Evolutionary conservation across 768 basidiomycete species (phyloP), one percentile per base, ranked within the genome.

Genomic region (Panus rudis): DNA sequence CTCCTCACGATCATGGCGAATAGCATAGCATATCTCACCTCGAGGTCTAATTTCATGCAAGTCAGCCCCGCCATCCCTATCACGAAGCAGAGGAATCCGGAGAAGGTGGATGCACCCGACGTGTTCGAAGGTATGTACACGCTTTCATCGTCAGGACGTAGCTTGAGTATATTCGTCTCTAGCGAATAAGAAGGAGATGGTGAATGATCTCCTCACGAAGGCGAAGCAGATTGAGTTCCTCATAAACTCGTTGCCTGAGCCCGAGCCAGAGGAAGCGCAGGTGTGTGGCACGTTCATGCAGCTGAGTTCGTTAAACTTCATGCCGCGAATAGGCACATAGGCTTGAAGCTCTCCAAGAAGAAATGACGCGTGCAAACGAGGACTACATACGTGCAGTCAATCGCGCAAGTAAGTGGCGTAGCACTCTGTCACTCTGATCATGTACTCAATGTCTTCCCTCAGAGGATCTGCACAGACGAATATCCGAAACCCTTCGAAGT

Each of bases 181-280:
- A 92, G 91, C 79, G 10, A 92, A 88, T 65, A 78, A 84, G 60
- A 82, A 76, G 50, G 90, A 93, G 60, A 78, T 93, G 17, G 87
- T 91, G 4, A 66, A 73, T 13, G 91, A 93, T 55, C 69, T 94
- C 30, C 73, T 92, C 30, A 72, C 79, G 28, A 92, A 93, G 55
- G 88, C 89, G 12, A 93, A 93, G 55, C 88, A 92, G 60, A 76
- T 94, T 31, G 85, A 93, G 53, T 82, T 78, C 54, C 73, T 93
- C 37, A 87, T 94, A 39, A 76, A 84, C 39, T 81, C 80, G 0
- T 62, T 94, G 12, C 90, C 89, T 0, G 78, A 76, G 28, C 82
- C 84, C 2, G 89, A 91, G 57, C 71, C 79, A 2, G 86, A 88
- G 55, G 83, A 85, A 56, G 72, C 71, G 17, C 87, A 89, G 71